phyloP scores from a whole-genome alignment of 192 early-diverging fungal genomes.

The Backusella tarrabulga region DNA sequence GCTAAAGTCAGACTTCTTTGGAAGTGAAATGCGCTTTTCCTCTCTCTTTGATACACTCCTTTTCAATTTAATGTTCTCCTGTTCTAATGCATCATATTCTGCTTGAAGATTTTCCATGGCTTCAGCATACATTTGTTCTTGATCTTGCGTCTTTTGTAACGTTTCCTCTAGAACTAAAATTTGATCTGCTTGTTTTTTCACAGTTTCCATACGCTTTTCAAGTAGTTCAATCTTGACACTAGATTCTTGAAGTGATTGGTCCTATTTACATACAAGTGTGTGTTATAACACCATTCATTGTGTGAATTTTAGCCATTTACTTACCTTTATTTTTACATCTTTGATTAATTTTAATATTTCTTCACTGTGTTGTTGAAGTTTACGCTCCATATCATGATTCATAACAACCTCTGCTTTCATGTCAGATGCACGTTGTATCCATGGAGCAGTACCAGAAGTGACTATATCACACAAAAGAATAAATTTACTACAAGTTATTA shows the following conservation, averaged over 20 bases:
- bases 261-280: constrained; percentile 33
- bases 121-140: constrained; percentile 69
- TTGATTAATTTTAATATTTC: constrained; percentile 80
- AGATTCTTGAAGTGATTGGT: constrained; percentile 74
- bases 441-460: constrained; percentile 60
- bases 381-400: constrained; percentile 77
- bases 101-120: constrained; percentile 65
- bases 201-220: constrained; percentile 71
- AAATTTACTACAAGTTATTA: neutral
- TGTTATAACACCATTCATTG: neutral
- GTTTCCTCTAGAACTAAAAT: constrained; percentile 58
- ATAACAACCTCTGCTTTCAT: constrained; percentile 79
- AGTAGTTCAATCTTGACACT: constrained; percentile 75
- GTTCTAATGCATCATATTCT: constrained; percentile 67
- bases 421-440: constrained; percentile 75
- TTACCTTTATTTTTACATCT: constrained; percentile 74
- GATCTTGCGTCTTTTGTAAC: constrained; percentile 54
- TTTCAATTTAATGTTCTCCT: constrained; percentile 59
- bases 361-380: constrained; percentile 71
- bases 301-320: neutral
- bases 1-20: constrained; percentile 19
- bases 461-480: constrained; percentile 23
- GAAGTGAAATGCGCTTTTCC: constrained; percentile 20
- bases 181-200: constrained; percentile 65
- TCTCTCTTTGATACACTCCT: constrained; percentile 26